A percentile compares a stretch with the other conserved stretches of the same genome.
These are phyloP conservation scores for Globisporangium polare DNA, from an alignment of 352 stramenopile genomes.

Conservation along the genomic window DNA sequence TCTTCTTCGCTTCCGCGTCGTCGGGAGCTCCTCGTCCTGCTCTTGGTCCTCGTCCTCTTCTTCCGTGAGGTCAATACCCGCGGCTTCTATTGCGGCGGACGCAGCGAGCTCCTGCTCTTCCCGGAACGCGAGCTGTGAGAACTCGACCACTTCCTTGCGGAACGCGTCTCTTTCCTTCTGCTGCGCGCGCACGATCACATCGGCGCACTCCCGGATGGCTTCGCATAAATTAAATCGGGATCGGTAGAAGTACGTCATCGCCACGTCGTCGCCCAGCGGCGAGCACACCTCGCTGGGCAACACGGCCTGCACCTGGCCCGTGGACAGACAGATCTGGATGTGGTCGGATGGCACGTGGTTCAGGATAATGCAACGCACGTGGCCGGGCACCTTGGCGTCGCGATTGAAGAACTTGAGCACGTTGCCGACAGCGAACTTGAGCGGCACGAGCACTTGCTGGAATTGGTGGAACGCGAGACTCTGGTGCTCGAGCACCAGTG, in stretches of 20 bases:
- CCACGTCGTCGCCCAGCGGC: slow-evolving; percentile 64
- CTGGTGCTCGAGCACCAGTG: slow-evolving; percentile 40
- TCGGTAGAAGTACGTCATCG: slow-evolving; percentile 57
- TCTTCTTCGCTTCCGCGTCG: slow-evolving; percentile 15
- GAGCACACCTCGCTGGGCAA: slow-evolving; percentile 66
- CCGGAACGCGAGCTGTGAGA: slow-evolving; percentile 29
- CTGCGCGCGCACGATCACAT: slow-evolving; percentile 42
- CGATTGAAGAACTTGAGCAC: slow-evolving; percentile 58
- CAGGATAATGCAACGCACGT: slow-evolving; percentile 65
- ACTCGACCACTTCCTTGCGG: slow-evolving; percentile 49
- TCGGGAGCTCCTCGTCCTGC: neutral
- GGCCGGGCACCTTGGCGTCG: slow-evolving; percentile 30
- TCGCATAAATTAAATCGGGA: slow-evolving; percentile 71
- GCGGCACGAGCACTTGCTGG: slow-evolving; percentile 41
- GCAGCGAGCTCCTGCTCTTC: slow-evolving; percentile 4
- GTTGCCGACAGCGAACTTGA: slow-evolving; percentile 66
- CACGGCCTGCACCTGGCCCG: slow-evolving; percentile 35
- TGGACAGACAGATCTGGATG: slow-evolving; percentile 58
- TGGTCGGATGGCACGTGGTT: slow-evolving; percentile 35
- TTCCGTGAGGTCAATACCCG: slow-evolving; percentile 5
- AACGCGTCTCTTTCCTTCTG: slow-evolving; percentile 58
- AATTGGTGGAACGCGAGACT: slow-evolving; percentile 49
- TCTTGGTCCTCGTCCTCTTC: slow-evolving; percentile 6
- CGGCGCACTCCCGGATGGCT: slow-evolving; percentile 49
- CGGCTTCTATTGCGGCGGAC: slow-evolving; percentile 8